Evolutionary conservation across 2,329 filamentous ascomycete genomes (phyloP).

Genomic region (Arthroderma sp.): DNA sequence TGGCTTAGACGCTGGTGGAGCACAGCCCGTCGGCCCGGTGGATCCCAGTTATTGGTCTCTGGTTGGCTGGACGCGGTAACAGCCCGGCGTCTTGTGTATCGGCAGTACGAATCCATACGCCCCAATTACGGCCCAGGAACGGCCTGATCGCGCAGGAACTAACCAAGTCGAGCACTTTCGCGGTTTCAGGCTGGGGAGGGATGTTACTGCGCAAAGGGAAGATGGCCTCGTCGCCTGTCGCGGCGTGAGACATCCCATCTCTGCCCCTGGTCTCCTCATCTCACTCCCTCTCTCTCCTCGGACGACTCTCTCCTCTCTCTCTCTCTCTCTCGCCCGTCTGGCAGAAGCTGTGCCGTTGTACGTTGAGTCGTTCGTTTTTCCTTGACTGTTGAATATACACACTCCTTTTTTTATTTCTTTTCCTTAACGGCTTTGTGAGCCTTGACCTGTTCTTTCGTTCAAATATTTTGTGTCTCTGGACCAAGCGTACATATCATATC

Average conservation of each 20-base stretch:
- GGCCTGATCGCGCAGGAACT: background rate
- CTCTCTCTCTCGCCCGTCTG: conserved; percentile 10
- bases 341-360: background rate
- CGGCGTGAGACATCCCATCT: conserved; percentile 5
- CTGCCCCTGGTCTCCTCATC: conserved; percentile 5
- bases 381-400: background rate
- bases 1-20: background rate
- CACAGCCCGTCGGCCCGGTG: background rate
- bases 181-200: background rate
- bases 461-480: background rate
- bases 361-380: background rate
- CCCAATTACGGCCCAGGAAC: background rate
- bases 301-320: conserved; percentile 13
- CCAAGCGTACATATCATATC: background rate
- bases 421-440: background rate
- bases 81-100: background rate
- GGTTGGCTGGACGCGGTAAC: background rate
- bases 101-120: background rate
- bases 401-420: background rate
- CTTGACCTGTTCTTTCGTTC: conserved; percentile 1
- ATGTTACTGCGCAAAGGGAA: background rate
- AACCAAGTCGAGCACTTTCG: background rate
- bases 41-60: background rate
- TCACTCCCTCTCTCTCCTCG: conserved; percentile 6
- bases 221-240: background rate